Base-by-base conservation (phyloP, 2,329 filamentous ascomycete species). In the Fusarium penzigii region DNA sequence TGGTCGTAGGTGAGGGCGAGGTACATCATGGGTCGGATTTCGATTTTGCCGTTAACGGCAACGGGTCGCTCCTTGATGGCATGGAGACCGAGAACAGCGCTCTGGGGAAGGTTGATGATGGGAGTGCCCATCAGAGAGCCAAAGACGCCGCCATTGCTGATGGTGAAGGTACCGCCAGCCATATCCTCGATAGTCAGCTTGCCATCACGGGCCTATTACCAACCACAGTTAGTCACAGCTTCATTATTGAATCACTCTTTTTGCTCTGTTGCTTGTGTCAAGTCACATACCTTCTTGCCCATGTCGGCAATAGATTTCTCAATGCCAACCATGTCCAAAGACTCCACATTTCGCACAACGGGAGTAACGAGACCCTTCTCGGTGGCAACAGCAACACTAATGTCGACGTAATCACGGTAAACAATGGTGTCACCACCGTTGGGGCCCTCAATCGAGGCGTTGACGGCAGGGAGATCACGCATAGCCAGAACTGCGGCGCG, bases 11-110 rank as follows among this genome's bases (percentile, higher is more conserved):
- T 99, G 54, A 99, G 82, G 40, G 94, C 94, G 59, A 99, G 84
- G 74, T 96, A 97, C 94, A 99, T 99, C 92, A 99, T 97, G n/a
- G 94, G 94, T 62, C 94, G 85, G 64, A 96, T 90, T 73, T 97
- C 92, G 52, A 97, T 81, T 79, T 97, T 95, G 68, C 94, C 94
- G 68, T 97, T 92, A 56, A 97, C 80, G 25, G 83, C 93, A 47
- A 97, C 86, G 3, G 93, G 86, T 67, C 89, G 90, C 49, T 99
- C 92, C 79, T 99, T 99, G 75, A 97, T 97, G 43, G 93, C 92
- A 72, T 99, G 93, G 17, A 97, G 86, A 61, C 93, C 93, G 52
- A 97, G 83, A 10, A 97, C 92, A 52, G 91, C 89, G 53, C 89
- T 93, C 72, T 97, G 93, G 13, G 93, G 93, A 44, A 96, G 80